Evolutionary conservation across 352 stramenopile species (phyloP).

Genomic region (Peronospora farinosa): DNA sequence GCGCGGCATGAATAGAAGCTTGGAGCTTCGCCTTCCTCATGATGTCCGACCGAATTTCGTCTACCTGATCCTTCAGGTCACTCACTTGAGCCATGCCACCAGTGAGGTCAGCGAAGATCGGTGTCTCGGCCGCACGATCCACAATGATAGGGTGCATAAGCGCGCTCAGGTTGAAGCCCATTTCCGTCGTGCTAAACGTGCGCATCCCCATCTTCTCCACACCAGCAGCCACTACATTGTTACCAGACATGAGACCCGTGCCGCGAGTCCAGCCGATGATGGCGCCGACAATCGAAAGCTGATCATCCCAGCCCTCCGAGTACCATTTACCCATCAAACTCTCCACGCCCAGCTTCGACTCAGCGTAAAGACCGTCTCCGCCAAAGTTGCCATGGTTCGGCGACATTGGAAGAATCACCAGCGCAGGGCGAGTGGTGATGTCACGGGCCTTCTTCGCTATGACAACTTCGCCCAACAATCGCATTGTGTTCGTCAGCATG

Average conservation of each 20-base stretch:
- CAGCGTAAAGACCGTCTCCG: slow-evolving; percentile 81
- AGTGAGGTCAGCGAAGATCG: slow-evolving; percentile 74
- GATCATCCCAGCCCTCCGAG: slow-evolving; percentile 80
- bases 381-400: slow-evolving; percentile 86
- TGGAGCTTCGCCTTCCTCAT: slow-evolving; percentile 56
- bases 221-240: slow-evolving; percentile 78
- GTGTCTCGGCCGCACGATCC: slow-evolving; percentile 56
- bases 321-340: slow-evolving; percentile 84
- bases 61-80: slow-evolving; percentile 64
- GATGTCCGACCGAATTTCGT: slow-evolving; percentile 46
- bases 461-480: slow-evolving; percentile 74
- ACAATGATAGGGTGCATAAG: slow-evolving; percentile 80
- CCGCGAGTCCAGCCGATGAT: slow-evolving; percentile 86
- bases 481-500: slow-evolving; percentile 85
- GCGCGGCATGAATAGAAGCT: slow-evolving; percentile 34
- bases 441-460: slow-evolving; percentile 63
- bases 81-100: slow-evolving; percentile 73
- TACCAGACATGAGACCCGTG: slow-evolving; percentile 84
- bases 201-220: slow-evolving; percentile 77
- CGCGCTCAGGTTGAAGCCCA: slow-evolving; percentile 85
- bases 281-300: slow-evolving; percentile 76
- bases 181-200: slow-evolving; percentile 83
- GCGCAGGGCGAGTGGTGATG: slow-evolving; percentile 67
- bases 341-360: slow-evolving; percentile 85
- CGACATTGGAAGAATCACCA: slow-evolving; percentile 75